Evolutionary conservation across 306 rosid genomes (phyloP).

Genomic region (Fragaria nilgerrensis): DNA sequence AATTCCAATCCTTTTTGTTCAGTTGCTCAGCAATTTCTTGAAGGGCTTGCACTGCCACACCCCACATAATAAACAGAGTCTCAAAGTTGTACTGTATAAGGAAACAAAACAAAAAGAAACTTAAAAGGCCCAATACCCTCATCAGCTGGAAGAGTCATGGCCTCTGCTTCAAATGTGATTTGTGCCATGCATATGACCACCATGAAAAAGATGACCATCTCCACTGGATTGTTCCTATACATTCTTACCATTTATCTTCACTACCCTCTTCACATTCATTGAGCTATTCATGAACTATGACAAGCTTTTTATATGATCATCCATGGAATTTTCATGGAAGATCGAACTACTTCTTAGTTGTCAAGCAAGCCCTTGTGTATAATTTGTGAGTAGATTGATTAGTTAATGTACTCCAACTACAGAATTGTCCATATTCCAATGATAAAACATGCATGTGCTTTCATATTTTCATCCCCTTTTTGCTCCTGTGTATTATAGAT

Average conservation of each 20-base stretch:
- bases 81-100: neutral
- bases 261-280: neutral
- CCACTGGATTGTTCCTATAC: neutral
- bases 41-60: constrained; percentile 8
- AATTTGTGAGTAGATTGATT: neutral
- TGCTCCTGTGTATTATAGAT: neutral
- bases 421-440: neutral
- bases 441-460: neutral
- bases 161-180: neutral
- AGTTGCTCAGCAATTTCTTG: neutral
- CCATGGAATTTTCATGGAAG: neutral
- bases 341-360: neutral
- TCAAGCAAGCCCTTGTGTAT: neutral
- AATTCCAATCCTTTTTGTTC: constrained; percentile 18
- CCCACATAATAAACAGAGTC: neutral
- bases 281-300: neutral
- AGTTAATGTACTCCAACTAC: too few species aligned
- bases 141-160: neutral
- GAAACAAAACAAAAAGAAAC: neutral
- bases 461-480: neutral
- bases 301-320: neutral
- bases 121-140: neutral
- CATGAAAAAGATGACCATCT: neutral
- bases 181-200: neutral
- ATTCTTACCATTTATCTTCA: constrained; percentile 2